Base-by-base conservation (phyloP, 2,329 filamentous ascomycete species). In the Volutella citrinella region DNA sequence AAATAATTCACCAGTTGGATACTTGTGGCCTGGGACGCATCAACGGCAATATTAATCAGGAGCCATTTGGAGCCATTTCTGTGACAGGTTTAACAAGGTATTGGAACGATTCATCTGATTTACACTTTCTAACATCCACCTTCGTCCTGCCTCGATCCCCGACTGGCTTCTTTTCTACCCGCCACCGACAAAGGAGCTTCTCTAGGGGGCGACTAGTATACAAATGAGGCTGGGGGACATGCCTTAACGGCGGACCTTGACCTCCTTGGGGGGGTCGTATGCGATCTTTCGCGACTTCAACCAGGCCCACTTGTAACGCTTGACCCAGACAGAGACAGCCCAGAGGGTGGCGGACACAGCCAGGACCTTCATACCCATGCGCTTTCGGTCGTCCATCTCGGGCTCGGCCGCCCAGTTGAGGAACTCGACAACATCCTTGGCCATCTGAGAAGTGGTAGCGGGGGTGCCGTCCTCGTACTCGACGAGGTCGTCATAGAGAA, bases 351-450 rank as follows among this genome's bases (percentile, higher is more conserved):
- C 76, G 35, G 82, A 80, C 51, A 95, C 79, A 50, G 85, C 81
- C 54, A 98, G 66, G 34, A 95, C 87, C 82, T 98, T 97, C 79
- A 95, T 82, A 58, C 93, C 93, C 93, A 97, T 98, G 76, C 89
- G 93, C 86, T 98, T 98, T 63, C 93, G 86, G 64, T 96, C 84
- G 61, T 98, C 93, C 89, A 96, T 95, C 77, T 98, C 93, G 30
- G 93, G 93, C 75, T 98, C 93, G 38, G 93, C 90, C 34, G 93
- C 78, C 93, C 93, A 98, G 83, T 98, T 97, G 62, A 98, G 78
- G 76, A 98, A 98, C 72, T 98, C 93, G 42, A 86, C 82, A 42
- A 98, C 93, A 56, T 98, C 93, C 83, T 98, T 98, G 67, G 93
- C 93, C 93, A 98, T 98, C 74, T 98, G 93, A 46, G 91, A 96